Evolutionary conservation across 805 yeast genomes (phyloP), one percentile per base, ranked within the genome.

Genomic region (Cyberlindnera maritima): DNA sequence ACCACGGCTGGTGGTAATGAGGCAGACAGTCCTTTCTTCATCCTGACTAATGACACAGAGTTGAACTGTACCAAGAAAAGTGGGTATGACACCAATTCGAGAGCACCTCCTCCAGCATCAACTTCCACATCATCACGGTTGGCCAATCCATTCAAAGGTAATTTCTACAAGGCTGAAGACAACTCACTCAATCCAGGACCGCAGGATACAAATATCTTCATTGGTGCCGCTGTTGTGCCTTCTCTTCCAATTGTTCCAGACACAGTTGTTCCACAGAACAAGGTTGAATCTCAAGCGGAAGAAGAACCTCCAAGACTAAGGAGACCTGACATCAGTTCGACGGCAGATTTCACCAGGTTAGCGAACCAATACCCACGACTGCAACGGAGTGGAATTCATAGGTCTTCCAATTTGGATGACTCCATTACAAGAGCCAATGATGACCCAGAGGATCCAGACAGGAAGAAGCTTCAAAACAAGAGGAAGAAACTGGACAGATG

Each of bases 161-260:
- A 28, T 13, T 53, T 57, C 32, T 53, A 53, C 20, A 48, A 44
- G 39, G 58, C 55, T 4, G 54, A 57, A 39, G 44, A 55, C 33
- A 43, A 49, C 12, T 8, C 35, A 32, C 35, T 32, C 35, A 32
- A 32, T n/a, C 35, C 35, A 32, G 18, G 6, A 12, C 18, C 35
- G 3, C 35, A 15, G 6, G 19, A 32, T 13, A n/a, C 18, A 6
- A 17, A 17, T 15, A 5, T 32, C 5, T 32, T 32, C 25, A 21
- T 21, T 21, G 25, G 25, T 21, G 25, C 25, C 25, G 25, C 9
- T 21, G 5, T 9, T 21, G 25, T 21, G 25, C 25, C 25, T 21
- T 21, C 25, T 21, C 5, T 21, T 21, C 25, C 25, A 21, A 21
- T 13, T 28, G 13, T 11, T 11, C 5, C 31, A 28, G 11, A 14